Evolutionary conservation across 176 grass and related monocot genomes (phyloP).

Genomic region (Triticum timopheevii): DNA sequence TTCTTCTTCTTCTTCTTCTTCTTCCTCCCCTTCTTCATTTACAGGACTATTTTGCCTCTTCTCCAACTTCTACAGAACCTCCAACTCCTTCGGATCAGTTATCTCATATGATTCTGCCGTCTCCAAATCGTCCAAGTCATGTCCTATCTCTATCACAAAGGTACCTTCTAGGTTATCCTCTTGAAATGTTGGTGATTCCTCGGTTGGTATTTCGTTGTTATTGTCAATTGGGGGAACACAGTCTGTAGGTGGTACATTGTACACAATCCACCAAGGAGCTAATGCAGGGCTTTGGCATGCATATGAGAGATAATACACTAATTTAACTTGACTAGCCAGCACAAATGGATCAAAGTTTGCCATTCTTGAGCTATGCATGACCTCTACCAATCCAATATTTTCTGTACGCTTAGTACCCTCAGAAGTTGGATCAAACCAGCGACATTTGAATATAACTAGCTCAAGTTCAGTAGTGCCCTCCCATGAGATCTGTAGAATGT

Average conservation of each 20-base stretch:
- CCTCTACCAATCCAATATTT: neutral
- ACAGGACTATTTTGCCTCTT: too few species aligned
- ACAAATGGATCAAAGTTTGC: neutral
- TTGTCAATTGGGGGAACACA: neutral
- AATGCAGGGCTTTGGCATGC: neutral
- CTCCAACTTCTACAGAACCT: too few species aligned
- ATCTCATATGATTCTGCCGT: too few species aligned
- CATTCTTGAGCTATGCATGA: neutral
- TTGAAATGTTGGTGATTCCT: neutral
- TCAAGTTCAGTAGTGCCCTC: too few species aligned
- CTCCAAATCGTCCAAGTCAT: too few species aligned
- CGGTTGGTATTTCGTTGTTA: neutral
- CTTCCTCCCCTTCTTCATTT: too few species aligned
- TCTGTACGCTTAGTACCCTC: neutral
- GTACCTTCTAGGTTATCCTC: neutral
- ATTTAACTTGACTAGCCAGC: neutral
- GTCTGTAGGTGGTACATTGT: neutral
- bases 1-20: too few species aligned
- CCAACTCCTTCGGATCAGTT: too few species aligned
- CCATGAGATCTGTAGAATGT: too few species aligned
- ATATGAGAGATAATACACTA: neutral
- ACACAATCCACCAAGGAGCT: neutral
- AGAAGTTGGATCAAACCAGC: neutral
- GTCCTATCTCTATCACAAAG: neutral
- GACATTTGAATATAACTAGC: neutral